Evolutionary conservation across 805 yeast genomes (phyloP).

Genomic region (Saccharomycopsis vini): DNA sequence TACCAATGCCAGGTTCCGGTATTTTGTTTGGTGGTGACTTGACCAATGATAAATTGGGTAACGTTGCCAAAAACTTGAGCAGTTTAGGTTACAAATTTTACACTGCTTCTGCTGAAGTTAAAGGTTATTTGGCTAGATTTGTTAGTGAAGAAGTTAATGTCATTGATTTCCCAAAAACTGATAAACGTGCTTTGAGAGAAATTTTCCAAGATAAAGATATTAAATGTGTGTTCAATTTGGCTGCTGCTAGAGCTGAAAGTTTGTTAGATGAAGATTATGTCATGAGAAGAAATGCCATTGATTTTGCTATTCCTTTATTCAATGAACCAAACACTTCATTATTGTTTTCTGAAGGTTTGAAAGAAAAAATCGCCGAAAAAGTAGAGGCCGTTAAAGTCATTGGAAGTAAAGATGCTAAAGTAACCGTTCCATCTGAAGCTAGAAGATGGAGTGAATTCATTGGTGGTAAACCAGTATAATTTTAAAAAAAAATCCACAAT

Average conservation of each 20-base stretch:
- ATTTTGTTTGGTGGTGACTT: slow-evolving; percentile 92
- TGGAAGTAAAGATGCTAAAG: slow-evolving; percentile 34
- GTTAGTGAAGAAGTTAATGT: slow-evolving; percentile 36
- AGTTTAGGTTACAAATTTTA: slow-evolving; percentile 75
- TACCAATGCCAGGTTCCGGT: slow-evolving; percentile 87
- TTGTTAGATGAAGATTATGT: slow-evolving; percentile 85
- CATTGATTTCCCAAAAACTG: slow-evolving; percentile 87
- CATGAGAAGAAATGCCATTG: slow-evolving; percentile 99
- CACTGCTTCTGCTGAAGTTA: slow-evolving; percentile 66
- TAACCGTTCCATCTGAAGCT: slow-evolving; percentile 75
- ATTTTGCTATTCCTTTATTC: slow-evolving; percentile 91
- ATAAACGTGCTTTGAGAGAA: slow-evolving; percentile 88
- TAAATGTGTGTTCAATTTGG: slow-evolving; percentile 85
- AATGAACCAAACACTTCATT: slow-evolving; percentile 93
- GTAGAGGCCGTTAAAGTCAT: slow-evolving; percentile 39
- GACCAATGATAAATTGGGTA: slow-evolving; percentile 56
- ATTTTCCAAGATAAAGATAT: slow-evolving; percentile 82
- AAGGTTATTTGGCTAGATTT: slow-evolving; percentile 51
- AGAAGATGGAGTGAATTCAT: slow-evolving; percentile 94
- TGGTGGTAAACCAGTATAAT: slow-evolving; percentile 55
- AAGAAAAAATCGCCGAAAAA: slow-evolving; percentile 51
- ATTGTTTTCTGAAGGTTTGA: slow-evolving; percentile 77
- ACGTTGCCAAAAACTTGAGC: slow-evolving; percentile 61
- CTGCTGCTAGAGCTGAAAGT: slow-evolving; percentile 79
- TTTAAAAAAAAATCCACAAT: neutral